Conservation (phyloP, 1,284 basidiomycete genomes). For the Volvariella surrecta region DNA sequence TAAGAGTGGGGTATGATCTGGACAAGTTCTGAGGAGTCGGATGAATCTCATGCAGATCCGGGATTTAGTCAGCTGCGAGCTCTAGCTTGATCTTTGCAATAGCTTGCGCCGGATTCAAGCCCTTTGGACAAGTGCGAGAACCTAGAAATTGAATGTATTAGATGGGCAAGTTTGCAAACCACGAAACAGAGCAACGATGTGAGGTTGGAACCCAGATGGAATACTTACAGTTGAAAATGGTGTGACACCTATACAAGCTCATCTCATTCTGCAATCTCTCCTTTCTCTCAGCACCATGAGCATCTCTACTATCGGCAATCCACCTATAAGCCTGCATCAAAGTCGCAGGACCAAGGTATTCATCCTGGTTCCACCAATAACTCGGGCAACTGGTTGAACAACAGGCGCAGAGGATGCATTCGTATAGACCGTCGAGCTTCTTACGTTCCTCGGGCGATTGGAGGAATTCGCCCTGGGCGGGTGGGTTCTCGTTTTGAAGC, state of each 20-base stretch:
- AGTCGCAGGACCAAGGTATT: conserved; percentile 95
- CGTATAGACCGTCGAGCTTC: conserved; percentile 97
- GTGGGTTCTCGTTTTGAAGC: conserved; percentile 88
- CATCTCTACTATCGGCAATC: conserved; percentile 96
- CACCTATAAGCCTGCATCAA: conserved; percentile 95
- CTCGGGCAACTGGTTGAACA: conserved; percentile 94
- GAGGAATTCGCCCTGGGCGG: conserved; percentile 76
- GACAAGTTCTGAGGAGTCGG: too few species aligned
- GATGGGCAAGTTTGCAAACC: not conserved
- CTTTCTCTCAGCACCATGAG: conserved; percentile 75
- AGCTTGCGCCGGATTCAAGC: conserved; percentile 84
- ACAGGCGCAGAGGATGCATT: conserved; percentile 91
- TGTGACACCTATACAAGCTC: conserved; percentile 90
- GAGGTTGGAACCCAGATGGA: conserved; percentile 1
- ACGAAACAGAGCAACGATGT: conserved; percentile 1
- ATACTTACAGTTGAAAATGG: conserved; percentile 87
- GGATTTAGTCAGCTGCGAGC: conserved; percentile 62
- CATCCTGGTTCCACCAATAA: conserved; percentile 99
- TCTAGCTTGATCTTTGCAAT: conserved; percentile 89
- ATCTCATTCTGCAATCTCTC: conserved; percentile 93
- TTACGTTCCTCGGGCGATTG: conserved; percentile 89
- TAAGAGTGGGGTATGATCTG: too few species aligned
- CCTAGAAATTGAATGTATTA: conserved; percentile 29
- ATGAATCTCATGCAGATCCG: too few species aligned
- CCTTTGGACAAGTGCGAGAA: conserved; percentile 91